phyloP scores from a whole-genome alignment of 208 protist species.

The Hexamita inflata region DNA sequence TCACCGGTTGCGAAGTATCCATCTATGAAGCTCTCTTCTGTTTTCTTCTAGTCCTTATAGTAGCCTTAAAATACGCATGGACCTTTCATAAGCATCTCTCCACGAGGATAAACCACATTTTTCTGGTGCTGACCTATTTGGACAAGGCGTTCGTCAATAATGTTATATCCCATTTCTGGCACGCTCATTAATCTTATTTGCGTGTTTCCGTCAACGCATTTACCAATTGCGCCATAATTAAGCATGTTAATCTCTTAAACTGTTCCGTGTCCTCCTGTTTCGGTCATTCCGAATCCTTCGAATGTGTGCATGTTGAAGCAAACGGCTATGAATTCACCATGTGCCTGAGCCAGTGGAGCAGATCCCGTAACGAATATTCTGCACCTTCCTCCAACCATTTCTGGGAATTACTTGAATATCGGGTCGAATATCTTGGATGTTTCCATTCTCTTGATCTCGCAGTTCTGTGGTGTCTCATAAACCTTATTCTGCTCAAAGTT shows the following conservation, averaged over 20 bases:
- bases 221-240: not conserved
- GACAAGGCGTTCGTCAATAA: too few species aligned
- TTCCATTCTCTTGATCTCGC: too few species aligned
- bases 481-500: too few species aligned
- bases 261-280: not conserved
- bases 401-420: not conserved
- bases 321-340: constrained; percentile 7
- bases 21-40: not conserved
- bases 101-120: constrained; percentile 5
- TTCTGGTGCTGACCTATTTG: too few species aligned
- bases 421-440: too few species aligned
- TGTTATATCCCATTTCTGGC: not conserved
- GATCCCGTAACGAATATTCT: constrained; percentile 27
- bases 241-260: not conserved
- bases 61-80: constrained; percentile 40
- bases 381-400: constrained; percentile 12
- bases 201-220: not conserved
- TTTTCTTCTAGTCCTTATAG: constrained; percentile 30
- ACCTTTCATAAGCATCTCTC: constrained; percentile 37
- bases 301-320: not conserved
- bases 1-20: constrained; percentile 8
- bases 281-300: constrained; percentile 36
- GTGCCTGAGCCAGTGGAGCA: constrained; percentile 1
- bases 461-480: too few species aligned
- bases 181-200: not conserved